Conservation (phyloP, 139 green algal species). For the Chlamydomonas sphaeroides region DNA sequence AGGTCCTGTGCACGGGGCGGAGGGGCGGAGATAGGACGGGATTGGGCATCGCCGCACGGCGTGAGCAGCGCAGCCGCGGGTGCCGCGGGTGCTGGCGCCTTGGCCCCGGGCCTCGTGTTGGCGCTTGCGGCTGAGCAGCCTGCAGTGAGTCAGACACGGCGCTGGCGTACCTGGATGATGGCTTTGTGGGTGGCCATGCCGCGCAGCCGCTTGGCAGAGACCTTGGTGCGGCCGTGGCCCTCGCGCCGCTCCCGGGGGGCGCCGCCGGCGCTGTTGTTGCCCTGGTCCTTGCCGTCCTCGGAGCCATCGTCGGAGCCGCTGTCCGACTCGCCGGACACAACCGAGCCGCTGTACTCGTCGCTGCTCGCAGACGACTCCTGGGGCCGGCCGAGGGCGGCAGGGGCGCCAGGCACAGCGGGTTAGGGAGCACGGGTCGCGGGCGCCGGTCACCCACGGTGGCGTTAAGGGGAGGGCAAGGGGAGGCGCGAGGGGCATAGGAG, state of each 20-base stretch:
- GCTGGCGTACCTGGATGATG: background rate
- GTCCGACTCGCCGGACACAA: constrained; percentile 1
- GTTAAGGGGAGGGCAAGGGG: background rate
- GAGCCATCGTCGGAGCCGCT: background rate
- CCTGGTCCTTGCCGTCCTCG: background rate
- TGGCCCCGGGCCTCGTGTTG: too few relatives aligned
- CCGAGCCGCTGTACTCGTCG: constrained; percentile 12
- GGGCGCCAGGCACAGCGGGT: too few relatives aligned
- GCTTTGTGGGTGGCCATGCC: constrained; percentile 30
- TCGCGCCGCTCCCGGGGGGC: background rate
- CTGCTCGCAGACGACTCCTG: constrained; percentile 4
- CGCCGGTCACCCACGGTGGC: background rate
- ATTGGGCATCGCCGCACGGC: background rate
- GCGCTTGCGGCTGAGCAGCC: background rate
- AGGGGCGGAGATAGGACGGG: background rate
- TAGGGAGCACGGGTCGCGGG: too few relatives aligned
- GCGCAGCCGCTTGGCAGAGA: constrained; percentile 11
- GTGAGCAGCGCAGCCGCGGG: too few relatives aligned
- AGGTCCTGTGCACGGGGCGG: constrained; percentile 3
- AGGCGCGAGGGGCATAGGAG: background rate
- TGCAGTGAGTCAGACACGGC: background rate
- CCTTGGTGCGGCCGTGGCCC: background rate
- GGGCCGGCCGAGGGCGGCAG: background rate
- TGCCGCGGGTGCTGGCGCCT: too few relatives aligned
- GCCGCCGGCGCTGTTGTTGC: background rate